Evolutionary conservation across 495 filamentous ascomycete species (phyloP).

Genomic region (Copromyces sp.): DNA sequence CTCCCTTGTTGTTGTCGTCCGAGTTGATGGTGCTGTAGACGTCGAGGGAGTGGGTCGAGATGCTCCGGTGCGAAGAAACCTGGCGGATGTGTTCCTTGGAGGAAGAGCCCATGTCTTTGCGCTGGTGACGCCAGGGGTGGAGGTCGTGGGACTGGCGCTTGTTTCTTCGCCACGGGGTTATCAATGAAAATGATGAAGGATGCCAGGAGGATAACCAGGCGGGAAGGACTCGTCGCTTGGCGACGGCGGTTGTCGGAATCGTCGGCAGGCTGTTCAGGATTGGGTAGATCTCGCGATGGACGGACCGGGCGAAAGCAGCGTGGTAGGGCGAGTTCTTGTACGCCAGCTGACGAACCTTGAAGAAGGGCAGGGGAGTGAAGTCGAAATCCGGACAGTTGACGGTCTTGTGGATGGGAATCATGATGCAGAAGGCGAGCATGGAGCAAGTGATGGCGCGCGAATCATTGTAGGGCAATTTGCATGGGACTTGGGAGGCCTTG

Average conservation of each 20-base stretch:
- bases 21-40: conserved; percentile 3
- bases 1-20: not conserved
- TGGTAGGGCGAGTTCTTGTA: conserved; percentile 34
- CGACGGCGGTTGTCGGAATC: conserved; percentile 14
- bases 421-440: conserved; percentile 33
- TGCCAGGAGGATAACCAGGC: not conserved
- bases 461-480: conserved; percentile 15
- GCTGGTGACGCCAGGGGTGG: not conserved
- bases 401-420: conserved; percentile 34
- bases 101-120: not conserved
- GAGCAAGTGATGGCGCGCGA: conserved; percentile 21
- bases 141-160: not conserved
- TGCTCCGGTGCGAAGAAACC: conserved; percentile 8
- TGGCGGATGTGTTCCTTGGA: conserved; percentile 9
- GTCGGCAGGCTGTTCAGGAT: conserved; percentile 26
- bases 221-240: conserved; percentile 1
- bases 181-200: not conserved
- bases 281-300: conserved; percentile 36
- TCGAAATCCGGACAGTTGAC: conserved; percentile 25
- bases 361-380: conserved; percentile 39
- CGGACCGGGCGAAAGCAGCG: conserved; percentile 31
- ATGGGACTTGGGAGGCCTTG: conserved; percentile 31
- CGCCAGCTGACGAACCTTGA: conserved; percentile 38
- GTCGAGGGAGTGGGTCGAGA: conserved; percentile 2
- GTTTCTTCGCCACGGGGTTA: conserved; percentile 1